These are phyloP conservation scores for Gymnopus androsaceus DNA, from an alignment of 1,284 basidiomycete genomes.

Conservation along the genomic window DNA sequence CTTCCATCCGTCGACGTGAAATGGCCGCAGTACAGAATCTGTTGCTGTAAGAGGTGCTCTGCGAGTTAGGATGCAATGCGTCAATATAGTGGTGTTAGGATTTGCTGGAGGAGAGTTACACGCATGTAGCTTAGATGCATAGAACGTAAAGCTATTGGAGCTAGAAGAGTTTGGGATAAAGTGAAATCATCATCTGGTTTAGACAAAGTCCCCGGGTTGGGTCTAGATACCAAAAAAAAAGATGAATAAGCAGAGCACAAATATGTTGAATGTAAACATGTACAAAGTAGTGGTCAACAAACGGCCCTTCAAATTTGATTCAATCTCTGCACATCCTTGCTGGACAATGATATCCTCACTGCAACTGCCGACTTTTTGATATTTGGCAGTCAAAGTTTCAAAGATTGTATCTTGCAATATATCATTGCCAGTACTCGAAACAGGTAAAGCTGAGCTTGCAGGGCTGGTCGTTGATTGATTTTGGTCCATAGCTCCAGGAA, in stretches of 20 bases:
- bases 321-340: slow-evolving; percentile 79
- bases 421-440: slow-evolving; percentile 39
- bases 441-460: slow-evolving; percentile 54
- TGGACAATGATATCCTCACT: slow-evolving; percentile 85
- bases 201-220: slow-evolving; percentile 21
- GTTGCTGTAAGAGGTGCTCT: slow-evolving; percentile 79
- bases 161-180: slow-evolving; percentile 67
- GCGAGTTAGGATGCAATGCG: slow-evolving; percentile 65
- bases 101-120: slow-evolving; percentile 56
- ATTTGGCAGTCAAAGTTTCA: slow-evolving; percentile 68
- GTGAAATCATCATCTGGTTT: slow-evolving; percentile 43
- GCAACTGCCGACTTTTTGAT: slow-evolving; percentile 60
- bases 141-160: slow-evolving; percentile 72
- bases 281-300: slow-evolving; percentile 47
- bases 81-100: slow-evolving; percentile 66
- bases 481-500: slow-evolving; percentile 87
- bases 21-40: slow-evolving; percentile 75
- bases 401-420: slow-evolving; percentile 71
- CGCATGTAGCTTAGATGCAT: slow-evolving; percentile 70
- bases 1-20: slow-evolving; percentile 58
- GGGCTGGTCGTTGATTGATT: slow-evolving; percentile 57
- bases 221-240: slow-evolving; percentile 16
- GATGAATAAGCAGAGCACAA: neutral
- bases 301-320: slow-evolving; percentile 72
- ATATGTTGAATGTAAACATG: slow-evolving; percentile 12